phyloP scores from a whole-genome alignment of 1,139 yeast species.

The Candida freyschussii region DNA sequence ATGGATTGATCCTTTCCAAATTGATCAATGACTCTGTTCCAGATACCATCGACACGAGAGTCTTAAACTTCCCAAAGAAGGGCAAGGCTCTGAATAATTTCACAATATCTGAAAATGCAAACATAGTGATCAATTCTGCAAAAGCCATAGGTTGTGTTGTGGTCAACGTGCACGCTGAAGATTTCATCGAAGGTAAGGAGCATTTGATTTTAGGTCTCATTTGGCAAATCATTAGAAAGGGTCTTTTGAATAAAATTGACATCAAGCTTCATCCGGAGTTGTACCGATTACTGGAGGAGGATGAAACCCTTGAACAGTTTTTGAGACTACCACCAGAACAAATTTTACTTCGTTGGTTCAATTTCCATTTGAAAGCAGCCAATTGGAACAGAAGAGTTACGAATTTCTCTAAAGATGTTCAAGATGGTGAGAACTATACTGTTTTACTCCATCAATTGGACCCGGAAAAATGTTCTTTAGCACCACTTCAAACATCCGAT shows the following conservation, averaged over 20 bases:
- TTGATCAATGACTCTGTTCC: constrained; percentile 97
- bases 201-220: constrained; percentile 91
- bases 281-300: constrained; percentile 90
- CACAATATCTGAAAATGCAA: constrained; percentile 95
- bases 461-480: constrained; percentile 74
- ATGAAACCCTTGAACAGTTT: constrained; percentile 95
- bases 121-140: constrained; percentile 95
- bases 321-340: constrained; percentile 97
- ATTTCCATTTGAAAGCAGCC: constrained; percentile 93
- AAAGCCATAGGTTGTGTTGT: constrained; percentile 98
- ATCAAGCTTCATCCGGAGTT: constrained; percentile 95
- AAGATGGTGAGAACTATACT: constrained; percentile 95
- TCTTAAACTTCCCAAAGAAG: constrained; percentile 78
- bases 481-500: constrained; percentile 68
- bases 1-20: constrained; percentile 88
- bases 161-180: constrained; percentile 96
- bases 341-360: constrained; percentile 94
- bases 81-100: constrained; percentile 86
- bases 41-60: constrained; percentile 97
- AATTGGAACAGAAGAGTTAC: constrained; percentile 79
- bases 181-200: constrained; percentile 94
- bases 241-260: constrained; percentile 88
- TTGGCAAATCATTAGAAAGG: constrained; percentile 98
- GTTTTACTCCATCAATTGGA: constrained; percentile 82
- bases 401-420: constrained; percentile 82